phyloP scores from a whole-genome alignment of 495 filamentous ascomycete genomes.

The Beverwykella pulmonaria region DNA sequence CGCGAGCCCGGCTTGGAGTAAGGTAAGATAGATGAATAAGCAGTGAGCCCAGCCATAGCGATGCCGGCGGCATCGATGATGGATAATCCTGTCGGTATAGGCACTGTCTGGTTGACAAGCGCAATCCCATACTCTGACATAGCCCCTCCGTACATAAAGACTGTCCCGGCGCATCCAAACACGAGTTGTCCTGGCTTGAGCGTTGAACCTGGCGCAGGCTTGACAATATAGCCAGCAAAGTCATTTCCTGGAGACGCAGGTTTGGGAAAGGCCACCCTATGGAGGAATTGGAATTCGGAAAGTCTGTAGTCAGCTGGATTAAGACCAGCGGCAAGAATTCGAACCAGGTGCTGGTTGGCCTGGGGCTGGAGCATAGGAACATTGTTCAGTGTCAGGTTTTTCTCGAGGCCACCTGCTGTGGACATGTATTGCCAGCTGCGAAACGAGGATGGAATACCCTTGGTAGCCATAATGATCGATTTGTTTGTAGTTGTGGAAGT shows the following conservation, averaged over 20 bases:
- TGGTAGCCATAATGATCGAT: conserved; percentile 12
- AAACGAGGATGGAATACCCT: conserved; percentile 9
- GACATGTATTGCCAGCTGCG: conserved; percentile 24
- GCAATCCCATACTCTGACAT: conserved; percentile 57
- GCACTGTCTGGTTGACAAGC: conserved; percentile 57
- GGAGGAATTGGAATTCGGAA: conserved; percentile 25
- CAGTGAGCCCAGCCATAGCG: conserved; percentile 36
- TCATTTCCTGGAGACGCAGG: conserved; percentile 31
- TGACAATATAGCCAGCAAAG: conserved; percentile 60
- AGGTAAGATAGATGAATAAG: conserved; percentile 39
- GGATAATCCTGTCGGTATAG: conserved; percentile 28
- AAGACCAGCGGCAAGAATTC: conserved; percentile 28
- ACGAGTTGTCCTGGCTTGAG: conserved; percentile 59
- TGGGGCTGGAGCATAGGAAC: conserved; percentile 9
- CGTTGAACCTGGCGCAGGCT: conserved; percentile 43
- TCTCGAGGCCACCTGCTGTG: conserved; percentile 35
- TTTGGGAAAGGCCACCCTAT: conserved; percentile 18
- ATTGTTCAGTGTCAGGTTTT: conserved; percentile 31
- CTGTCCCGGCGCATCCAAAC: conserved; percentile 52
- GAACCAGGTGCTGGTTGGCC: conserved; percentile 26
- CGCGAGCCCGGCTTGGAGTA: conserved; percentile 32
- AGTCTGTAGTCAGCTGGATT: conserved; percentile 42
- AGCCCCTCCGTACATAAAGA: conserved; percentile 53
- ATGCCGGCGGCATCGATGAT: conserved; percentile 37
- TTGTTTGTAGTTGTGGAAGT: neutral